Base-by-base conservation (phyloP, 768 basidiomycete genomes). In the Boletus pseudo-olivaceus region DNA sequence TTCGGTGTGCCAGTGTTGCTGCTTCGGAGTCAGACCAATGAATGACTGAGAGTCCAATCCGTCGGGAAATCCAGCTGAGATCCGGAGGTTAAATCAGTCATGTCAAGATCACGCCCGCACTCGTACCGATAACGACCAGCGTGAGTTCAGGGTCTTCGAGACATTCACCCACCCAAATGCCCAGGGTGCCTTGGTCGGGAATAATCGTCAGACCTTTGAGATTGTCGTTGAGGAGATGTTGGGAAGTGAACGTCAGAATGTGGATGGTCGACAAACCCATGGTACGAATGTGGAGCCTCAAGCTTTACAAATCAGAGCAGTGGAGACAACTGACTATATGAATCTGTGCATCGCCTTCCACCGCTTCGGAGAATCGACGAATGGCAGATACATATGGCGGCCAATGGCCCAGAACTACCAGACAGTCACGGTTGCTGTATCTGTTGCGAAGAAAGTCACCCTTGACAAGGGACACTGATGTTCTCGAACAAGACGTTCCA, bases 61-160 rank as follows among this genome's bases (percentile, higher is more conserved):
- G 10, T 20, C 35, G 7, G 43, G 26, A 23, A 29, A 45, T 15
- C 51, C 43, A 10, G 51, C 51, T 52, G 17, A 26, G 41, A 42
- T 6, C 15, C 15, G 41, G 26, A 26, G 26, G 23, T 26, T 17
- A 8, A 17, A 39, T 49, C 38, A 49, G 19, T 23, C 20, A 39
- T 17, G 10, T 42, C 29, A 32, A 26, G 1, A 9, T 41, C 39
- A 29, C 23, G 23, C 4, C 23, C 42, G 14, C 29, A 5, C 20
- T 42, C 49, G 12, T 7, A 50, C 49, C 49, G 7, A 50, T 14
- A 32, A 42, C 49, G 17, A 42, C 30, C 12, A 50, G 19, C 20
- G 49, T 41, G 6, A 50, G 49, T 17, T 17, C 49, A n/a, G 49
- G 39, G 30, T 50, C 49, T 50, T 50, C 40, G 23, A 34, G n/a